Evolutionary conservation across 2,329 filamentous ascomycete species (phyloP).

Genomic region (Tolypocladium cylindrosporum): DNA sequence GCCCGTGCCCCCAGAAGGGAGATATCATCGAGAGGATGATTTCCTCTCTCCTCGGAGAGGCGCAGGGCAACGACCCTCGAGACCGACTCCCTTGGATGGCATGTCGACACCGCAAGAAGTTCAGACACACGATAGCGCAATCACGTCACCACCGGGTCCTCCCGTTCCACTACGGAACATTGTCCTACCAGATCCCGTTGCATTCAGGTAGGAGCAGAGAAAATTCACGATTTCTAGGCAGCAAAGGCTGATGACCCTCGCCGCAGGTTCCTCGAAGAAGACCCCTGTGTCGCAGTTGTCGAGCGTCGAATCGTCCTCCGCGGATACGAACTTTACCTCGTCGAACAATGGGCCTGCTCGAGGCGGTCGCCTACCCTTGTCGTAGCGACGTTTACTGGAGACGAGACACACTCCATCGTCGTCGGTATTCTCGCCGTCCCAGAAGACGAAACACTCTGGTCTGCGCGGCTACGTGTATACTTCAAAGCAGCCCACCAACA

Average conservation of each 20-base stretch:
- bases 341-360: slow-evolving; percentile 97
- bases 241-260: slow-evolving; percentile 2
- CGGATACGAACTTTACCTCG: slow-evolving; percentile 87
- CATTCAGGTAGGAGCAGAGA: slow-evolving; percentile 35
- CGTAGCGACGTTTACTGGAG: slow-evolving; percentile 88
- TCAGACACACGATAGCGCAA: slow-evolving; percentile 5
- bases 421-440: slow-evolving; percentile 77
- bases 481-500: slow-evolving; percentile 79
- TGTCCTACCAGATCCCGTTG: slow-evolving; percentile 49
- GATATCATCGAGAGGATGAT: slow-evolving; percentile 4
- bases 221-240: no score
- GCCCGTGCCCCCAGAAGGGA: slow-evolving; percentile 5
- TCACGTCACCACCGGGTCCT: slow-evolving; percentile 7
- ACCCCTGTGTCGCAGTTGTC: slow-evolving; percentile 64
- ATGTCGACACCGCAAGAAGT: background rate
- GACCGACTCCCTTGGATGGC: slow-evolving; percentile 1
- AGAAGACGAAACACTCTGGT: slow-evolving; percentile 71
- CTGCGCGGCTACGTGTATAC: slow-evolving; percentile 66
- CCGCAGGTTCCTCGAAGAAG: slow-evolving; percentile 70
- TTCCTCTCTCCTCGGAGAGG: background rate
- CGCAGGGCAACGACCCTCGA: background rate
- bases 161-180: slow-evolving; percentile 31
- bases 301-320: slow-evolving; percentile 59
- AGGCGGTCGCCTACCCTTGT: slow-evolving; percentile 81
- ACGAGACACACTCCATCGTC: slow-evolving; percentile 65